Percentiles rank a stretch among this genome's conserved stretches.
These are phyloP conservation scores for Mycena albidolilacea DNA, from an alignment of 768 basidiomycete species.

Conservation along the genomic window DNA sequence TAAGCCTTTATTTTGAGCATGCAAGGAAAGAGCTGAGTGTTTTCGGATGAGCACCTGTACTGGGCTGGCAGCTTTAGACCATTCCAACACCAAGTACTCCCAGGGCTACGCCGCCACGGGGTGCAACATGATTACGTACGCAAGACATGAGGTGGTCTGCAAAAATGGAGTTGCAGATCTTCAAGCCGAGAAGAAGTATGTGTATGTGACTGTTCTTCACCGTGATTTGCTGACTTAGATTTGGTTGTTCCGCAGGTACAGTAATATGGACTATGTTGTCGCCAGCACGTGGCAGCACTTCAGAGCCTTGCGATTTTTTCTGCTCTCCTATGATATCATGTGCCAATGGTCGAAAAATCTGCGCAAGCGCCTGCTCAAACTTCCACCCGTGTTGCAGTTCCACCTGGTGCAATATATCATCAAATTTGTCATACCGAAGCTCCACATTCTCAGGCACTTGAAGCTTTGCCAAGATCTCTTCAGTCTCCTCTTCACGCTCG, in stretches of 20 bases:
- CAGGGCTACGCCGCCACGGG: neutral
- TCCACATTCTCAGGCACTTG: neutral
- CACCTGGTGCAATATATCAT: neutral
- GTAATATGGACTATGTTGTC: neutral
- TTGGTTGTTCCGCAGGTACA: neutral
- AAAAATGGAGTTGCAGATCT: neutral
- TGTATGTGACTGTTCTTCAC: too few species aligned
- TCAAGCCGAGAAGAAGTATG: neutral
- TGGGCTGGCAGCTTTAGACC: neutral
- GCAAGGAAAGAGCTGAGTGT: too few species aligned
- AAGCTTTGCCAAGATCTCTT: neutral
- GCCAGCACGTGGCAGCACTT: neutral
- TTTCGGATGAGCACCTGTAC: neutral
- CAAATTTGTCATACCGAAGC: neutral
- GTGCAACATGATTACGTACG: neutral
- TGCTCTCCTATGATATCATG: neutral
- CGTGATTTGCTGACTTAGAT: neutral
- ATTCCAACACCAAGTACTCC: neutral
- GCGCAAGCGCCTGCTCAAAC: neutral
- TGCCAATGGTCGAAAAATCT: slow-evolving; percentile 2
- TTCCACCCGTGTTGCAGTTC: neutral
- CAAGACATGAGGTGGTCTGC: neutral
- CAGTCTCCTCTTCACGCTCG: neutral
- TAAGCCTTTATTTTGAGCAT: neutral
- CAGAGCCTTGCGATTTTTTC: neutral